phyloP scores from a whole-genome alignment of 306 rosid genomes.

The Prunus dulcis region DNA sequence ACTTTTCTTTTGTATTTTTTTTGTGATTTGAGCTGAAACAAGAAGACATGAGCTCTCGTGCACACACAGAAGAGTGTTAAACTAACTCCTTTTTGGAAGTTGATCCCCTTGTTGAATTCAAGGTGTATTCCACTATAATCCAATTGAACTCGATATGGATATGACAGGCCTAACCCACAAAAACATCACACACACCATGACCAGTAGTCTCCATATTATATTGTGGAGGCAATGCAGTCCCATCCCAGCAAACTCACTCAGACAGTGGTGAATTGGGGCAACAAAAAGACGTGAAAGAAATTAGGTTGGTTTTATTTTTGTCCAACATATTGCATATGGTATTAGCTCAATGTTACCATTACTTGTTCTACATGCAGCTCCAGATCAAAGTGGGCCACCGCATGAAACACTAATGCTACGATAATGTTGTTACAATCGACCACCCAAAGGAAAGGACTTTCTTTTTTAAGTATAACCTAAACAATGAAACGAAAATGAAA shows the following conservation, averaged over 20 bases:
- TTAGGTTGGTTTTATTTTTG: background rate
- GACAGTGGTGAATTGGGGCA: background rate
- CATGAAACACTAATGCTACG: background rate
- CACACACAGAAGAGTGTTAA: no score
- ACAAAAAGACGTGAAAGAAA: background rate
- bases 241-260: background rate
- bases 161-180: background rate
- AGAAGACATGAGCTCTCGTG: background rate
- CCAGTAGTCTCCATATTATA: background rate
- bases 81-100: no score
- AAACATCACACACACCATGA: background rate
- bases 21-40: no score
- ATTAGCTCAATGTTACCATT: background rate
- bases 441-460: background rate
- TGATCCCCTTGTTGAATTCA: background rate
- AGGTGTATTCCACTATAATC: slow-evolving; percentile 17
- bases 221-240: background rate
- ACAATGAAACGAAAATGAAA: no score
- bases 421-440: background rate
- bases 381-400: background rate
- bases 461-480: background rate
- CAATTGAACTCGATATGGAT: background rate
- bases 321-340: background rate
- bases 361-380: background rate
- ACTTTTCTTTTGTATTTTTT: no score